These are phyloP conservation scores for Platanus orientalis DNA, from an alignment of 164 flowering plant genomes.

Conservation along the genomic window DNA sequence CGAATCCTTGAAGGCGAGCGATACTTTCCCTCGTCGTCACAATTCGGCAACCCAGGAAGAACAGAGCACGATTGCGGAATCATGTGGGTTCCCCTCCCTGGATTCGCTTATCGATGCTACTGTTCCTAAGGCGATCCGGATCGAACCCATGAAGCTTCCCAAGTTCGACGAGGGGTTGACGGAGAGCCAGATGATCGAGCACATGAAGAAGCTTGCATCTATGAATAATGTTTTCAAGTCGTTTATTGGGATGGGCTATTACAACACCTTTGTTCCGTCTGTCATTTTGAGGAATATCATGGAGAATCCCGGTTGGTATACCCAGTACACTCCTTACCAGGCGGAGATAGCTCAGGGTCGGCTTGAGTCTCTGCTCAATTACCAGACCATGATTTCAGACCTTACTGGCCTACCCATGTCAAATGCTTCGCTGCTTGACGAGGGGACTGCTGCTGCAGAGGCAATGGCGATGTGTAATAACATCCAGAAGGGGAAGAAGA, in stretches of 20 bases:
- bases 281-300: conserved; percentile 89
- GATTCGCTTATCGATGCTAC: conserved; percentile 87
- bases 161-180: conserved; percentile 87
- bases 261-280: conserved; percentile 75
- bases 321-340: conserved; percentile 97
- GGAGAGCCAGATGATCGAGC: conserved; percentile 84
- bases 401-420: conserved; percentile 98
- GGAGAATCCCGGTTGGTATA: conserved; percentile 99
- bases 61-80: conserved; percentile 68
- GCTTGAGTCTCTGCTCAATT: conserved; percentile 85
- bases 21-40: conserved; percentile 93
- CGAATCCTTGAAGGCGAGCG: conserved; percentile 76
- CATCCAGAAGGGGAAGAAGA: conserved; percentile 76
- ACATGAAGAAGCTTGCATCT: conserved; percentile 65
- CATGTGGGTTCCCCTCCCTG: conserved; percentile 50
- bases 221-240: conserved; percentile 82
- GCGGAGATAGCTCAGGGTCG: conserved; percentile 97
- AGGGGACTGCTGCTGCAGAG: conserved; percentile 98
- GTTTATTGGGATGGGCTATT: conserved; percentile 95
- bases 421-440: conserved; percentile 91
- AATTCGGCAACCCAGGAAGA: conserved; percentile 92
- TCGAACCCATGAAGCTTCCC: conserved; percentile 54
- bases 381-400: conserved; percentile 82
- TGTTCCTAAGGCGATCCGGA: conserved; percentile 79
- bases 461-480: conserved; percentile 99